Conservation (phyloP, 2,329 filamentous ascomycete genomes). For the Calonectria multiphialidica region DNA sequence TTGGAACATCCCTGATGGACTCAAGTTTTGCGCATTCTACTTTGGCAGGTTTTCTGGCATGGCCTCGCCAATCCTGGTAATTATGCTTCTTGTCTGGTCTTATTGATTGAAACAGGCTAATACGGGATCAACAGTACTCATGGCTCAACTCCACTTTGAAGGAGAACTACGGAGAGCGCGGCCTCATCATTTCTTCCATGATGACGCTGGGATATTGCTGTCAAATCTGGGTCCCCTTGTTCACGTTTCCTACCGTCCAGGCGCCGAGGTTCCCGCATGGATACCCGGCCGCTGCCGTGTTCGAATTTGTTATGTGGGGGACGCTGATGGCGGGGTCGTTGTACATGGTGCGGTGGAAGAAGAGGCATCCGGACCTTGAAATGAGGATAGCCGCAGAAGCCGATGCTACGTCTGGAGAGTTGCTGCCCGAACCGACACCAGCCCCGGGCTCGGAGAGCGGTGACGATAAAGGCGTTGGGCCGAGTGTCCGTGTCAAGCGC, state of each 20-base stretch:
- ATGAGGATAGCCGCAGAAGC: slow-evolving; percentile 22
- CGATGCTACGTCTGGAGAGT: background rate
- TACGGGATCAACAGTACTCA: slow-evolving; percentile 37
- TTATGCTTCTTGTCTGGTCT: background rate
- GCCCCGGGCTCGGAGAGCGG: background rate
- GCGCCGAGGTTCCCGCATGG: slow-evolving; percentile 42
- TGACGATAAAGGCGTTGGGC: background rate
- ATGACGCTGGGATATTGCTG: slow-evolving; percentile 50
- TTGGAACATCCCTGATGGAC: slow-evolving; percentile 44
- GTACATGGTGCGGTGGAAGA: slow-evolving; percentile 45
- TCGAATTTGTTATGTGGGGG: slow-evolving; percentile 44
- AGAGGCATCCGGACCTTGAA: slow-evolving; percentile 33
- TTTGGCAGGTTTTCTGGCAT: slow-evolving; percentile 46
- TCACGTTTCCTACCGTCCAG: slow-evolving; percentile 44
- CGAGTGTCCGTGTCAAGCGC: background rate
- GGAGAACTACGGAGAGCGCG: slow-evolving; percentile 48
- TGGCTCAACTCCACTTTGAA: slow-evolving; percentile 48
- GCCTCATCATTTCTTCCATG: slow-evolving; percentile 49
- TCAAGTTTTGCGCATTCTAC: slow-evolving; percentile 49
- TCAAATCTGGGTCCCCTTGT: slow-evolving; percentile 46
- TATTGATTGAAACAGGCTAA: background rate
- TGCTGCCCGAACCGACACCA: background rate
- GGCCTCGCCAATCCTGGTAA: slow-evolving; percentile 43
- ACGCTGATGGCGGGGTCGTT: slow-evolving; percentile 42
- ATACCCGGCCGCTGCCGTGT: slow-evolving; percentile 42